Percentiles rank a stretch among this genome's conserved stretches.
phyloP scores from a whole-genome alignment of 2,329 filamentous ascomycete species.

The Botrytis hyacinthi region DNA sequence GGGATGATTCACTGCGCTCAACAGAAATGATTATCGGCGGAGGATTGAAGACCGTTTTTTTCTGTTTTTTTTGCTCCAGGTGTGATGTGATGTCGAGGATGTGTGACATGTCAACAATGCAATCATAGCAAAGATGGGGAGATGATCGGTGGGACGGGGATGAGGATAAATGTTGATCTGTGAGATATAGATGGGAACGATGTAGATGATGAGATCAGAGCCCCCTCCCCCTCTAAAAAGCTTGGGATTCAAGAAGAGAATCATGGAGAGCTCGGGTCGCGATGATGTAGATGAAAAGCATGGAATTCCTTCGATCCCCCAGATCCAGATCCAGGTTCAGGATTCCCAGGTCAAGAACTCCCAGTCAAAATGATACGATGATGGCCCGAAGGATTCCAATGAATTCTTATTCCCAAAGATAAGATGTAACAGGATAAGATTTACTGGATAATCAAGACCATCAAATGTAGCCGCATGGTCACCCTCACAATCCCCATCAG shows the following conservation, averaged over 20 bases:
- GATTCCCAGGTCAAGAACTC: not conserved
- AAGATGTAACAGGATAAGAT: not conserved
- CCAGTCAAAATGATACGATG: not conserved
- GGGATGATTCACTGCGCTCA: not conserved
- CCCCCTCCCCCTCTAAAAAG: not conserved
- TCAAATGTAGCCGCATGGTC: not conserved
- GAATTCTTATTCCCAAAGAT: not conserved
- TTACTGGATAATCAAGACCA: not conserved
- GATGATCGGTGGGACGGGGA: not conserved
- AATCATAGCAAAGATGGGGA: not conserved
- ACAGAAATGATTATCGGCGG: not conserved
- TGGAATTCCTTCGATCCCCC: not conserved
- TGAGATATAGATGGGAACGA: not conserved
- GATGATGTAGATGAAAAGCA: not conserved
- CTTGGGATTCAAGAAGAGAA: not conserved
- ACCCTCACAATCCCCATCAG: not conserved
- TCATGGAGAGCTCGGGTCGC: not conserved
- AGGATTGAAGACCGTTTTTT: not conserved
- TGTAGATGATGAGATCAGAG: constrained; percentile 5
- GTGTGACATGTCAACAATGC: not conserved
- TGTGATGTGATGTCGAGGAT: not conserved
- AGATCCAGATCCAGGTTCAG: not conserved
- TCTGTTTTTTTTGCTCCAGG: not conserved
- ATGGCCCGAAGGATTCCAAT: not conserved
- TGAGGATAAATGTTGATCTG: not conserved